Evolutionary conservation across 2,329 filamentous ascomycete species (phyloP), one percentile per base, ranked within the genome.

Genomic region (Beauveria scarabaeidicola): DNA sequence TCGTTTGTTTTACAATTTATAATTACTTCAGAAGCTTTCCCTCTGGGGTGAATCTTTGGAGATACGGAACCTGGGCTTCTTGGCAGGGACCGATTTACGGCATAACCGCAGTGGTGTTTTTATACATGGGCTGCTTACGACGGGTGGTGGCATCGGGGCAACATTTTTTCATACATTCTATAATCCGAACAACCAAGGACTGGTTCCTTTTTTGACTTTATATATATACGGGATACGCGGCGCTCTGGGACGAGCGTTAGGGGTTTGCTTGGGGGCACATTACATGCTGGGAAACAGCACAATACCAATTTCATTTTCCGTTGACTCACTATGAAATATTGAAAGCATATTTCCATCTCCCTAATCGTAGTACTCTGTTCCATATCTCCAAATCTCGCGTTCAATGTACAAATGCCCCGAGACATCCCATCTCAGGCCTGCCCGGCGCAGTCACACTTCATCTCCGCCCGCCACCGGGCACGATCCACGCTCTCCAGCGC

Each of bases 391-490:
- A 5, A 13, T 13, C 11, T 13, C 32, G 10, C 11, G 11, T 36
- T 36, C 11, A 13, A 13, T 5, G 32, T 36, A 36, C 13, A 36
- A 32, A 32, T 5, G 11, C 32, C 15, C 32, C 32, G 32, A 36
- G 32, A 36, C 32, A 44, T 10, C 8, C 19, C 17, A 23, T 21
- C 19, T 44, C 29, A 44, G 41, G 5, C 41, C n/a, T 10, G n/a
- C 2, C 41, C 43, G 52, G 32, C 56, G 69, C 91, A 97, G 63
- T 82, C 72, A 66, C 91, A 96, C 1, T 75, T 74, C 67, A 82
- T 89, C 64, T 70, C 74, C 56, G 69, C 69, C 62, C 82, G 78
- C 62, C 89, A 96, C 58, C 86, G 81, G 9, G 77, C 77, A 7
- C 77, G 71, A 3, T 66, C 68, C 66, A 84, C 70, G 0, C 65